These are phyloP conservation scores for Effrenium voratum DNA, from an alignment of 73 alveolate genomes.

Conservation along the genomic window DNA sequence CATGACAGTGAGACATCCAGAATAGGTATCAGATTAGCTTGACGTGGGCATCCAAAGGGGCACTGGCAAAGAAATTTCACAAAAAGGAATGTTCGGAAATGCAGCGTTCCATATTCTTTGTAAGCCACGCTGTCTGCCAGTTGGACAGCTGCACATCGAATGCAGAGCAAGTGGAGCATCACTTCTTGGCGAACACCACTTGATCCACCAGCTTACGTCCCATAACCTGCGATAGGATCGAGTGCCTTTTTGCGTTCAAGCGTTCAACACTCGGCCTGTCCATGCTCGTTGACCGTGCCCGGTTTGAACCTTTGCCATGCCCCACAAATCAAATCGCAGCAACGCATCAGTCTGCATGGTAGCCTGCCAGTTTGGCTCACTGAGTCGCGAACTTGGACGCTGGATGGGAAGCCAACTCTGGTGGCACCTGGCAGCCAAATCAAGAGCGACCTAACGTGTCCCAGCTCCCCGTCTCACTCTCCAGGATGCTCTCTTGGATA, in stretches of 20 bases:
- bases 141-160: not conserved
- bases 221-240: conserved; percentile 28
- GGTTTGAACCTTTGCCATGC: conserved; percentile 83
- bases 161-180: not conserved
- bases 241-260: not conserved
- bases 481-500: no score
- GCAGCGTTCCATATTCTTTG: not conserved
- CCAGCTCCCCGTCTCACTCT: no score
- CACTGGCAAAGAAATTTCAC: not conserved
- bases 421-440: conserved; percentile 55
- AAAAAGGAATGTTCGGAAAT: not conserved
- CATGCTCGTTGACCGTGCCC: conserved; percentile 91
- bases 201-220: conserved; percentile 93
- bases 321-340: no score
- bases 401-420: conserved; percentile 77
- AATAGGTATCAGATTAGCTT: no score
- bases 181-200: conserved; percentile 94
- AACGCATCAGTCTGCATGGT: no score
- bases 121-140: not conserved
- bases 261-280: conserved; percentile 22
- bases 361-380: not conserved
- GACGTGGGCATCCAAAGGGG: not conserved
- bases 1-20: not conserved
- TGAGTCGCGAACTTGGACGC: conserved; percentile 39
- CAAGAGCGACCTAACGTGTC: not conserved